Percentiles rank a stretch among this genome's conserved stretches.
These are phyloP conservation scores for Theileria orientalis DNA, from an alignment of 169 alveolate genomes.

Conservation along the genomic window DNA sequence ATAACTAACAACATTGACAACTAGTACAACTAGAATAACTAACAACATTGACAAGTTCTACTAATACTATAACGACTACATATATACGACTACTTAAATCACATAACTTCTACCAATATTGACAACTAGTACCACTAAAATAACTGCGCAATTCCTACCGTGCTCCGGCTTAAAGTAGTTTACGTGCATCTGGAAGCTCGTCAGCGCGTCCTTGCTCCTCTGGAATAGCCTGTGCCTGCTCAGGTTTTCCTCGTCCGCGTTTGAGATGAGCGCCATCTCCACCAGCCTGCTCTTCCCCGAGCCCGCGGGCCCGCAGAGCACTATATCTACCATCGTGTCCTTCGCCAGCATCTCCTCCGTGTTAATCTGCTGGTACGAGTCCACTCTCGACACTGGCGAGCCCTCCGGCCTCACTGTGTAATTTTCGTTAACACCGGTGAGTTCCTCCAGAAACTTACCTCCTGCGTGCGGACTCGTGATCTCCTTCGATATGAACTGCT, in stretches of 20 bases:
- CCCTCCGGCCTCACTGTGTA: not conserved
- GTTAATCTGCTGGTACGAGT: conserved; percentile 3
- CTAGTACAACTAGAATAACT: too few relatives aligned
- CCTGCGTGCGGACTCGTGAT: conserved; percentile 2
- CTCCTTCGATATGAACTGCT: conserved; percentile 62
- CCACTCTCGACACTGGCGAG: conserved; percentile 11
- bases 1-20: too few relatives aligned
- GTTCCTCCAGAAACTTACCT: not conserved
- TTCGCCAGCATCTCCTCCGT: conserved; percentile 8
- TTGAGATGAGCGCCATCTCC: conserved; percentile 59
- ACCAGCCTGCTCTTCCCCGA: conserved; percentile 63
- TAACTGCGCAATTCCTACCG: not conserved
- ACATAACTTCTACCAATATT: too few relatives aligned
- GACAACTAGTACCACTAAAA: not conserved
- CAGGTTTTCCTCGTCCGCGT: conserved; percentile 51
- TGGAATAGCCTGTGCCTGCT: conserved; percentile 7
- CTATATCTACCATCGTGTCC: conserved; percentile 39
- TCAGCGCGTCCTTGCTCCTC: not conserved
- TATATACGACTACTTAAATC: too few relatives aligned
- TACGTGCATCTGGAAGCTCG: conserved; percentile 1
- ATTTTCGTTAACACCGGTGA: not conserved
- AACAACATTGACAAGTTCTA: too few relatives aligned
- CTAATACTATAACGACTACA: too few relatives aligned
- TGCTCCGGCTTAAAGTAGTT: conserved; percentile 4
- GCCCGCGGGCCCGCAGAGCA: conserved; percentile 62